Conservation (phyloP, 1,284 basidiomycete species). For the Nidula niveotomentosa region DNA sequence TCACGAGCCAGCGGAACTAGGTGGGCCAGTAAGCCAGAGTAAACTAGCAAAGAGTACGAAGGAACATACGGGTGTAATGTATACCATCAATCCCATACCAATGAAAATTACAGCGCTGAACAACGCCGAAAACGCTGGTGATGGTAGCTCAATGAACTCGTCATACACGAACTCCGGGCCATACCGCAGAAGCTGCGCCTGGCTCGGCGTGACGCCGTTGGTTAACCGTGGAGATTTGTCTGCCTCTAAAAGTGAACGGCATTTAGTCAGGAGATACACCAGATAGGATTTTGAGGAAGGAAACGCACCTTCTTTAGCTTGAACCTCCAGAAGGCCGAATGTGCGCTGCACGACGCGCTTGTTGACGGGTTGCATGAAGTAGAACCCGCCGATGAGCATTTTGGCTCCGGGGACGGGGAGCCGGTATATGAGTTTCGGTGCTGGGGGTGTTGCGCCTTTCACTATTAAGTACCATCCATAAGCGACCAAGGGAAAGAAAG, state of each 20-base stretch:
- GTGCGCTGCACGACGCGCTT: slow-evolving; percentile 75
- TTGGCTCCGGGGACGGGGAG: slow-evolving; percentile 42
- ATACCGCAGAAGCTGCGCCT: slow-evolving; percentile 37
- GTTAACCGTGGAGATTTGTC: too few relatives aligned
- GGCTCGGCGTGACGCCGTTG: slow-evolving; percentile 1
- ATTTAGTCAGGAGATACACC: neutral
- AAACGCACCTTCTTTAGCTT: slow-evolving; percentile 18
- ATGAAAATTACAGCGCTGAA: slow-evolving; percentile 36
- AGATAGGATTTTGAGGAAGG: neutral
- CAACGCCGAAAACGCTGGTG: slow-evolving; percentile 42
- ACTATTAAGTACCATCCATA: slow-evolving; percentile 26
- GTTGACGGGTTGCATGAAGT: slow-evolving; percentile 66
- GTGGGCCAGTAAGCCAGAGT: neutral
- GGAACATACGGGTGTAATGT: slow-evolving; percentile 37
- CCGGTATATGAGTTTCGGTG: slow-evolving; percentile 41
- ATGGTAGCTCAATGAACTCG: slow-evolving; percentile 57
- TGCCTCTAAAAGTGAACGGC: neutral
- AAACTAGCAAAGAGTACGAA: neutral
- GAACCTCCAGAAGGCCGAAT: slow-evolving; percentile 65
- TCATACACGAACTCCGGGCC: slow-evolving; percentile 72
- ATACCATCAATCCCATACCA: slow-evolving; percentile 28
- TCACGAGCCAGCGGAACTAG: slow-evolving; percentile 55
- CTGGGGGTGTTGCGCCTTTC: slow-evolving; percentile 35
- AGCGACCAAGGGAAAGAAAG: neutral
- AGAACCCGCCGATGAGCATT: slow-evolving; percentile 54